phyloP scores from a whole-genome alignment of 768 basidiomycete genomes.

The Mycena epipterygia region DNA sequence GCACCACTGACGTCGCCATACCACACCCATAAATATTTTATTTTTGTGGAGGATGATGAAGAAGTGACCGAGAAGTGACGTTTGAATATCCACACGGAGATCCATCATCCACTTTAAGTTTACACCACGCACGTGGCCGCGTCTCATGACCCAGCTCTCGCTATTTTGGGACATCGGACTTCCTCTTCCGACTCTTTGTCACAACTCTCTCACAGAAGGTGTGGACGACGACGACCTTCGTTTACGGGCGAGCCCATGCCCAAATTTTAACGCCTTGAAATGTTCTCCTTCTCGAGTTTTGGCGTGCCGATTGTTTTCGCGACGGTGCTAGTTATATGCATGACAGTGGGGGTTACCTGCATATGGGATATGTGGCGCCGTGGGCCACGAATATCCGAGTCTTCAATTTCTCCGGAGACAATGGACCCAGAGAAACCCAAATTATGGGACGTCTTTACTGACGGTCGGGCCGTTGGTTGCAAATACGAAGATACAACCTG shows the following conservation, averaged over 20 bases:
- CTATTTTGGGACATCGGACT: not conserved
- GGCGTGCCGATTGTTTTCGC: conserved; percentile 1
- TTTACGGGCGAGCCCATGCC: no score
- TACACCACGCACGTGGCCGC: no score
- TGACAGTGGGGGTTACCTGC: not conserved
- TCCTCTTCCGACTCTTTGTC: no score
- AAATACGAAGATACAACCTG: not conserved
- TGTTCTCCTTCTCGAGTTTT: conserved; percentile 10
- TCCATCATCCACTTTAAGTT: no score
- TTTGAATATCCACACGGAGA: not conserved
- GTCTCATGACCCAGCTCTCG: not conserved
- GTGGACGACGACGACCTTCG: no score
- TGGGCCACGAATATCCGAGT: not conserved
- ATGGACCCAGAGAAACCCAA: not conserved
- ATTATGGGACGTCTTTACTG: not conserved
- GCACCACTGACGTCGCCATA: conserved; percentile 21
- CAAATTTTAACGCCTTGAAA: not conserved
- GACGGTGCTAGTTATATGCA: not conserved
- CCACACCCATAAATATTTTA: not conserved
- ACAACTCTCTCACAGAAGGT: not conserved
- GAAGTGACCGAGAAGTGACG: not conserved
- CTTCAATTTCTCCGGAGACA: not conserved
- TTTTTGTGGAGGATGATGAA: not conserved
- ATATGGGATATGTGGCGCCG: conserved; percentile 11
- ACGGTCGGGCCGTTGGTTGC: not conserved